Conservation (phyloP, 371 early-diverging fungal species). For the Rhizopus microsporus region DNA sequence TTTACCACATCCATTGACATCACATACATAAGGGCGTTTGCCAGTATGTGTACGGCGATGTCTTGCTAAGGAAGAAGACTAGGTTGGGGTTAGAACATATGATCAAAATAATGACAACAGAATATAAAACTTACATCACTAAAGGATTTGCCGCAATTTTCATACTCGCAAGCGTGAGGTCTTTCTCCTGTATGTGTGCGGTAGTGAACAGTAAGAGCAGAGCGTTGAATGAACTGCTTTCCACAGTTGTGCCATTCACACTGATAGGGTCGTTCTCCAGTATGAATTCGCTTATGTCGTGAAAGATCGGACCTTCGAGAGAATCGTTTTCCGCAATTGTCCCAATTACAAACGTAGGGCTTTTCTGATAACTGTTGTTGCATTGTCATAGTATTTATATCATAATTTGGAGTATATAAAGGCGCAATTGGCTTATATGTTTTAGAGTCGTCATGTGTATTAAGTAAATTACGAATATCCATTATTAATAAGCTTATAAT, state of each 20-base stretch:
- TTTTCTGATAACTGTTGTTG: constrained; percentile 30
- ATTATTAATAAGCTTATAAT: constrained; percentile 23
- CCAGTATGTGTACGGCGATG: constrained; percentile 56
- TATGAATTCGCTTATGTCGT: constrained; percentile 77
- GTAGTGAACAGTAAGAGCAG: constrained; percentile 78
- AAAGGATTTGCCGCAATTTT: constrained; percentile 62
- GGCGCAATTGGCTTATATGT: constrained; percentile 2
- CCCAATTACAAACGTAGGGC: constrained; percentile 71
- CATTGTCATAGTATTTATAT: background rate
- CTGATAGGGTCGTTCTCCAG: constrained; percentile 71
- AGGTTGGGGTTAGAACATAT: background rate
- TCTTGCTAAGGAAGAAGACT: constrained; percentile 53
- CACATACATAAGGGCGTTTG: constrained; percentile 52
- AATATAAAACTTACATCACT: constrained; percentile 53
- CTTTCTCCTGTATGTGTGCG: constrained; percentile 82
- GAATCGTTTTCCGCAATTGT: constrained; percentile 70
- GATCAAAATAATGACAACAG: background rate
- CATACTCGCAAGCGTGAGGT: constrained; percentile 73
- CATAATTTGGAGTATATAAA: constrained; percentile 3
- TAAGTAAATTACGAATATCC: constrained; percentile 52
- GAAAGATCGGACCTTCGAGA: constrained; percentile 80
- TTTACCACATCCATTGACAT: constrained; percentile 55
- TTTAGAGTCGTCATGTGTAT: constrained; percentile 24
- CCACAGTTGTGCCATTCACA: constrained; percentile 67
- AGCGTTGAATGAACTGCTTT: constrained; percentile 79